Percentiles rank a stretch among this genome's conserved stretches.
These are phyloP conservation scores for Pseudonitzschia delicatissima DNA, from an alignment of 108 stramenopile species.

Conservation along the genomic window DNA sequence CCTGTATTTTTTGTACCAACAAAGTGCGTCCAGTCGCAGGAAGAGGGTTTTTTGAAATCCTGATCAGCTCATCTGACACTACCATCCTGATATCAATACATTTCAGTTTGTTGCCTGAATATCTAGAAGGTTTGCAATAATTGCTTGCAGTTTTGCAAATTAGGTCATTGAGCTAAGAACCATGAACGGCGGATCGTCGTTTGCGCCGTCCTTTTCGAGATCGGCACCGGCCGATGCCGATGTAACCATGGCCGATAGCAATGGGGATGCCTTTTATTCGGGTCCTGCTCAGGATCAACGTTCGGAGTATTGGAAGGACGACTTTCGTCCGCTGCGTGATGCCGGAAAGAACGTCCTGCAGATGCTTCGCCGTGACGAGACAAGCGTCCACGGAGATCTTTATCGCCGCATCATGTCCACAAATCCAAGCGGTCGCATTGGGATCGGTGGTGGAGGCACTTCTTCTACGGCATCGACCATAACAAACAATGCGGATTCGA, in stretches of 20 bases:
- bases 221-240: not conserved
- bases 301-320: conserved; percentile 63
- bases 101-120: too few species aligned
- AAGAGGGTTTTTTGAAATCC: too few species aligned
- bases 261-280: not conserved
- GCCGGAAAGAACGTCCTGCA: conserved; percentile 60
- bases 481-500: conserved; percentile 10
- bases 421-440: conserved; percentile 5
- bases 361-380: conserved; percentile 75
- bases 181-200: conserved; percentile 10
- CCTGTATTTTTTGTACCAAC: too few species aligned
- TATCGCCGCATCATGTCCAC: conserved; percentile 57
- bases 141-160: too few species aligned
- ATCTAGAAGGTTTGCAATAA: too few species aligned
- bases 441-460: not conserved
- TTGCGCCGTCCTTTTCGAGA: not conserved
- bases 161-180: not conserved
- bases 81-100: too few species aligned
- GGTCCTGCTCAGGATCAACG: not conserved
- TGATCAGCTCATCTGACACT: too few species aligned
- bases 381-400: conserved; percentile 70
- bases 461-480: conserved; percentile 4
- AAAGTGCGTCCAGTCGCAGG: too few species aligned
- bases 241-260: not conserved
- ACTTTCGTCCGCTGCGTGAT: conserved; percentile 63